Percentiles rank a stretch among this genome's conserved stretches.
phyloP scores from a whole-genome alignment of 2,329 filamentous ascomycete genomes.

The Pyricularia sp. region DNA sequence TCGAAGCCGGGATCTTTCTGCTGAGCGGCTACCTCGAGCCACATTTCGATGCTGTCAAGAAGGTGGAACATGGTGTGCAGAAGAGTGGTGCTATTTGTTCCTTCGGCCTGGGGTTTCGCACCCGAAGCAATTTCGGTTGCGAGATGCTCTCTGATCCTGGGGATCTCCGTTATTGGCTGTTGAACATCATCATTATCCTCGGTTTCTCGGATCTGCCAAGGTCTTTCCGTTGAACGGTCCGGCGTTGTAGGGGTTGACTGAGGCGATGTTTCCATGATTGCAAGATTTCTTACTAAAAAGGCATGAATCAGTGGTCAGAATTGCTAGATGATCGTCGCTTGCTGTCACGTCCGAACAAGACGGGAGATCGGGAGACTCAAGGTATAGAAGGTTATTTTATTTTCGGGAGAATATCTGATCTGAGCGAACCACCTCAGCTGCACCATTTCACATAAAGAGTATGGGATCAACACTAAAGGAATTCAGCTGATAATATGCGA shows the following conservation, averaged over 20 bases:
- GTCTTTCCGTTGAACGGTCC: not conserved
- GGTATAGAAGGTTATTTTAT: not conserved
- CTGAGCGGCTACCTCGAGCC: not conserved
- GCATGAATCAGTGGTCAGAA: not conserved
- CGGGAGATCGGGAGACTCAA: not conserved
- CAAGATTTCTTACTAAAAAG: not conserved
- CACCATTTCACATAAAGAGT: no score
- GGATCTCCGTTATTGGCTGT: not conserved
- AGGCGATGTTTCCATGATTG: not conserved
- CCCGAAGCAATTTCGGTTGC: not conserved
- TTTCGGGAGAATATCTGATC: not conserved
- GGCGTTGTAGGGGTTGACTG: not conserved
- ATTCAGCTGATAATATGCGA: not conserved
- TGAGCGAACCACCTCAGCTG: not conserved
- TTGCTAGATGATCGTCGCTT: not conserved
- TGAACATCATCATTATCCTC: not conserved
- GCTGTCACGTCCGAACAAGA: not conserved
- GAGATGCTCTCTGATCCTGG: not conserved
- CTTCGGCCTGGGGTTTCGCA: not conserved
- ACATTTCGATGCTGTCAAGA: constrained; percentile 2
- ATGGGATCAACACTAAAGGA: not conserved
- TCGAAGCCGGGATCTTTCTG: not conserved
- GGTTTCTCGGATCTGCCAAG: not conserved
- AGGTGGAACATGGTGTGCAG: not conserved
- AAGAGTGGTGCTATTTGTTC: not conserved